A percentile compares a stretch with the other conserved stretches of the same genome.
These are phyloP conservation scores for Prunus mume DNA, from an alignment of 306 rosid species.

Conservation along the genomic window DNA sequence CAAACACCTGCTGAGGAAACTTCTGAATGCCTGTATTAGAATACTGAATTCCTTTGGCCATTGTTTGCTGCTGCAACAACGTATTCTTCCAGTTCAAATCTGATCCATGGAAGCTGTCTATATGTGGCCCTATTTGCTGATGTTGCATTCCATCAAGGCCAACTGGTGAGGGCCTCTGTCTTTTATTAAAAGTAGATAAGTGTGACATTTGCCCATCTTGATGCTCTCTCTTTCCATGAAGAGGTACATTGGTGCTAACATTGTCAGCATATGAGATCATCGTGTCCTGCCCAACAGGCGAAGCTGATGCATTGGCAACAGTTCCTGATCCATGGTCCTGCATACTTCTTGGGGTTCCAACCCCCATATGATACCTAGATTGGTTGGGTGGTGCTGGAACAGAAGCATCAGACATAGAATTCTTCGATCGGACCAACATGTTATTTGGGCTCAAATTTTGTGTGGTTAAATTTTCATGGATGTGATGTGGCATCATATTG, in stretches of 20 bases:
- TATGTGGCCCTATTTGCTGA: conserved; percentile 50
- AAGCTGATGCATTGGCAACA: conserved; percentile 49
- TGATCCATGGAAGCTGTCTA: conserved; percentile 62
- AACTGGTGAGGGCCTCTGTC: conserved; percentile 50
- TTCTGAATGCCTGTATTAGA: conserved; percentile 57
- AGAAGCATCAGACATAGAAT: conserved; percentile 60
- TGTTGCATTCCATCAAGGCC: conserved; percentile 69
- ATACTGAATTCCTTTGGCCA: conserved; percentile 69
- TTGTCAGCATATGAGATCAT: conserved; percentile 58
- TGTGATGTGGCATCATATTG: conserved; percentile 49
- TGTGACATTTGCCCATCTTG: conserved; percentile 78
- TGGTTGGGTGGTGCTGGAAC: conserved; percentile 56
- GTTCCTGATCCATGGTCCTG: conserved; percentile 63
- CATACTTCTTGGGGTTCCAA: conserved; percentile 62
- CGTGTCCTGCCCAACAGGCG: conserved; percentile 69
- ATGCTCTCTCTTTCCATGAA: conserved; percentile 71
- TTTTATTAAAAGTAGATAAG: conserved; percentile 58
- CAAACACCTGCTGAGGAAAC: conserved; percentile 66
- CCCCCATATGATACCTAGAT: conserved; percentile 63
- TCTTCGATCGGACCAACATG: conserved; percentile 58
- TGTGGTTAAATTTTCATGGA: conserved; percentile 51
- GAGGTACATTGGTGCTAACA: conserved; percentile 45
- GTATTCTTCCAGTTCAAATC: conserved; percentile 80
- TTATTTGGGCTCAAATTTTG: conserved; percentile 54
- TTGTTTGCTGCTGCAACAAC: conserved; percentile 59